Evolutionary conservation across 164 flowering plant species (phyloP), one percentile per base, ranked within the genome.

Genomic region (Litsea cubeba): DNA sequence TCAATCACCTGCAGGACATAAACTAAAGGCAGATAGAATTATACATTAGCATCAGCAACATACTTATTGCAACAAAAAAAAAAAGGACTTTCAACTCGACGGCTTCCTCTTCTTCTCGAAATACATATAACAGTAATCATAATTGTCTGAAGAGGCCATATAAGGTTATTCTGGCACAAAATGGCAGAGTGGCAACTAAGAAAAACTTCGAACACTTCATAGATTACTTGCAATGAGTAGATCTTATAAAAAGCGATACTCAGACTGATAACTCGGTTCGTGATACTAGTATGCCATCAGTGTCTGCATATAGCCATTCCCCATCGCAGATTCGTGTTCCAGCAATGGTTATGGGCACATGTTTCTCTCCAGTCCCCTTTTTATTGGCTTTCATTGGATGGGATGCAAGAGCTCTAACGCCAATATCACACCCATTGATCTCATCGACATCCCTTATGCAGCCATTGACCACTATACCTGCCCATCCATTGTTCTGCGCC

Each of bases 401-500:
- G 30, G 91, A 85, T 23, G 79, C 85, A 20, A 88, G 68, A 23
- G 89, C 89, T 76, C 91, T 80, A 40, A 88, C 91, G 7, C 91
- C 91, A 74, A 88, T 84, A 71, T 88, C 91, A 68, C 91, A 88
- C 20, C 89, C 88, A 69, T 88, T 85, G 23, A 88, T 88, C 82
- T 88, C 91, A 74, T 88, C 91, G 5, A 86, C 91, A 76, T 88
- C 91, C 72, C 91, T 81, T 22, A 88, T 76, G 49, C 91, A 88
- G 5, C 91, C 91, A 68, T 88, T 88, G 6, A 88, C 88, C 32
- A 88, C 85, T 40, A 88, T 88, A 10, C 91, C 91, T 1, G 91
- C 85, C 91, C 91, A 88, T 54, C 89, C 91, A 70, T 86, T 88
- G 62, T 88, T 88, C 73, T 88, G 91, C 35, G 91, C 91, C 68